These are phyloP conservation scores for Globisporangium irregulare DNA, from an alignment of 352 stramenopile genomes.

Conservation along the genomic window DNA sequence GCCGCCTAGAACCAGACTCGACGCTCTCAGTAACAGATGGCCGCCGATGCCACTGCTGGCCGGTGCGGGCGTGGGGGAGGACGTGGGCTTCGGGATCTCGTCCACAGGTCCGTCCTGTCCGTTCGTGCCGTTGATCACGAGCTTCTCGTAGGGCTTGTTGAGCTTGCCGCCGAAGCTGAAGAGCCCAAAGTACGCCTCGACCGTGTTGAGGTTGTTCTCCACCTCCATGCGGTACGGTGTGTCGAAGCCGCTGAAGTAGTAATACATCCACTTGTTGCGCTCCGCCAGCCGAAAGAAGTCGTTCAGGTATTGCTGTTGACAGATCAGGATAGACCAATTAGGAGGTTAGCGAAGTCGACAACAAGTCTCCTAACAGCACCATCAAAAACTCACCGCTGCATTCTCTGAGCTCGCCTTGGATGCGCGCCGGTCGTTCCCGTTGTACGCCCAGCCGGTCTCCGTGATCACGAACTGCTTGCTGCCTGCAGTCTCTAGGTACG, in stretches of 20 bases:
- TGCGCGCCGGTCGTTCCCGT: slow-evolving; percentile 28
- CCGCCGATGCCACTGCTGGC: neutral
- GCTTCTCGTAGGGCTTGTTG: slow-evolving; percentile 20
- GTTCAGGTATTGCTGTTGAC: slow-evolving; percentile 40
- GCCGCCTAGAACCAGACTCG: neutral
- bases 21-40: neutral
- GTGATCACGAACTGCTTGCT: slow-evolving; percentile 62
- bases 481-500: slow-evolving; percentile 28
- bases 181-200: slow-evolving; percentile 72
- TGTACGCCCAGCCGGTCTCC: slow-evolving; percentile 65
- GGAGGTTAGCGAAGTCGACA: neutral
- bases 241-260: slow-evolving; percentile 34
- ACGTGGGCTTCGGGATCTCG: slow-evolving; percentile 2
- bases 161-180: slow-evolving; percentile 25
- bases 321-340: neutral
- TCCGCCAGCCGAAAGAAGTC: slow-evolving; percentile 59
- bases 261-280: slow-evolving; percentile 31
- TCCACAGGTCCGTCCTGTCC: slow-evolving; percentile 10
- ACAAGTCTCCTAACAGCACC: neutral
- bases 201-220: slow-evolving; percentile 26
- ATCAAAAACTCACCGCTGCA: slow-evolving; percentile 18
- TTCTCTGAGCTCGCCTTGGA: slow-evolving; percentile 35
- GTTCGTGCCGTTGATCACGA: slow-evolving; percentile 20
- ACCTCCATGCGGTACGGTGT: slow-evolving; percentile 25
- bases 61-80: neutral